Conservation (phyloP, 352 stramenopile genomes). For the Globisporangium mamillatum region DNA sequence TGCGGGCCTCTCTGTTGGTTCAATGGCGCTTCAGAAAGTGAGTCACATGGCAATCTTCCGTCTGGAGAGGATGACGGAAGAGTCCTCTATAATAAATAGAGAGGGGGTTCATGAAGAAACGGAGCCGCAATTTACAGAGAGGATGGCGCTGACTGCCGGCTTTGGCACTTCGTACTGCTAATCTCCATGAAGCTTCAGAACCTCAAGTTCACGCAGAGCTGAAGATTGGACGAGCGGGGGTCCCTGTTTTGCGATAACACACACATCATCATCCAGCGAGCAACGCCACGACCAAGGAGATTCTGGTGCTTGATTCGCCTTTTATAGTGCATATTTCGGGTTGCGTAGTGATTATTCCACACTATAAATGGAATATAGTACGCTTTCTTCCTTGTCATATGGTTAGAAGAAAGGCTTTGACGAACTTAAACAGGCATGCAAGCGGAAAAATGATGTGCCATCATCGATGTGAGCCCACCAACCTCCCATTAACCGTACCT, state of each 20-base stretch:
- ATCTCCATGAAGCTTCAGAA: not conserved
- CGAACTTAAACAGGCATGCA: not conserved
- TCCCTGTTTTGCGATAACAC: not conserved
- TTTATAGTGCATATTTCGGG: not conserved
- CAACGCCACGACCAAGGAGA: not conserved
- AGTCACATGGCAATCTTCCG: not conserved
- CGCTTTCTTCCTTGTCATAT: not conserved
- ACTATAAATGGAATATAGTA: not conserved
- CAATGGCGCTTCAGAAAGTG: not conserved
- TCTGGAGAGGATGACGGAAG: not conserved
- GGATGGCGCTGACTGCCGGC: not conserved
- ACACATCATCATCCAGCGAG: not conserved
- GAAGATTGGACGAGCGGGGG: not conserved
- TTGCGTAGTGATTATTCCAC: not conserved
- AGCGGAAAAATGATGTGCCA: not conserved
- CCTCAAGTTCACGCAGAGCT: not conserved
- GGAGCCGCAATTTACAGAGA: too few species aligned
- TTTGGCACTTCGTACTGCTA: not conserved
- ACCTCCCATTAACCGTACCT: not conserved
- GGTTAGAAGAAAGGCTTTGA: not conserved
- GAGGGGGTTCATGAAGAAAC: too few species aligned
- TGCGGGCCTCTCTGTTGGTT: not conserved
- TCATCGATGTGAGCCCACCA: not conserved
- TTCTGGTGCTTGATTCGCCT: slow-evolving; percentile 9
- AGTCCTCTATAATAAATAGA: not conserved